phyloP scores from a whole-genome alignment of 345 rosid genomes.

The Salix exigua region DNA sequence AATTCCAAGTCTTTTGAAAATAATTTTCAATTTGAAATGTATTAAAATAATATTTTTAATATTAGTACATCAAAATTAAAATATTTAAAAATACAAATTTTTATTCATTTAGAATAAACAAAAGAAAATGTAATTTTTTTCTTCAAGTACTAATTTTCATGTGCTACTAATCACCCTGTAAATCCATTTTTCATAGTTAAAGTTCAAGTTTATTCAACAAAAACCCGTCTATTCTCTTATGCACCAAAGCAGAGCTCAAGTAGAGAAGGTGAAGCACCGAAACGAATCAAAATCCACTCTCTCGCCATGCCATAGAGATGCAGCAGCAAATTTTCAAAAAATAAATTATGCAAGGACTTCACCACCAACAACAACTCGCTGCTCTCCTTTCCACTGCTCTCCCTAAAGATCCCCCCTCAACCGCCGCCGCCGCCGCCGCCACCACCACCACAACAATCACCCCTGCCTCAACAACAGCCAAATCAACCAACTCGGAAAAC shows the following conservation, averaged over 20 bases:
- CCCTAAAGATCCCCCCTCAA: slow-evolving; percentile 45
- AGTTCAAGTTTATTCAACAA: neutral
- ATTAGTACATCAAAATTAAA: too few species aligned
- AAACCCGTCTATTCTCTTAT: neutral
- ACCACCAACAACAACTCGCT: slow-evolving; percentile 70
- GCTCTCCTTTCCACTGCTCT: slow-evolving; percentile 74
- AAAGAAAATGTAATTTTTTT: too few species aligned
- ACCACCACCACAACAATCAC: slow-evolving; percentile 16
- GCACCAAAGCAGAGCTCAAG: neutral
- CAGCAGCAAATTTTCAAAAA: neutral
- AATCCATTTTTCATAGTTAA: too few species aligned
- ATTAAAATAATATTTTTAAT: too few species aligned
- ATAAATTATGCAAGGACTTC: slow-evolving; percentile 62
- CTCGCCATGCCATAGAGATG: neutral
- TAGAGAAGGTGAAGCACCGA: neutral
- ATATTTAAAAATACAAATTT: too few species aligned
- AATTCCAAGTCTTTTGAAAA: too few species aligned
- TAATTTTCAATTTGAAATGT: too few species aligned
- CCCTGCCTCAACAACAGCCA: slow-evolving; percentile 11
- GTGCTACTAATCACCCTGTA: too few species aligned
- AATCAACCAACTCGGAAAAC: slow-evolving; percentile 25
- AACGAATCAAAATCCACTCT: neutral
- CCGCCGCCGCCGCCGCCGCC: slow-evolving; percentile 10
- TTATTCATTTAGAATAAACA: too few species aligned
- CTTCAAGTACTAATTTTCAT: too few species aligned